These are phyloP conservation scores for Tricholoma matsutake DNA, from an alignment of 768 basidiomycete species.

Conservation along the genomic window DNA sequence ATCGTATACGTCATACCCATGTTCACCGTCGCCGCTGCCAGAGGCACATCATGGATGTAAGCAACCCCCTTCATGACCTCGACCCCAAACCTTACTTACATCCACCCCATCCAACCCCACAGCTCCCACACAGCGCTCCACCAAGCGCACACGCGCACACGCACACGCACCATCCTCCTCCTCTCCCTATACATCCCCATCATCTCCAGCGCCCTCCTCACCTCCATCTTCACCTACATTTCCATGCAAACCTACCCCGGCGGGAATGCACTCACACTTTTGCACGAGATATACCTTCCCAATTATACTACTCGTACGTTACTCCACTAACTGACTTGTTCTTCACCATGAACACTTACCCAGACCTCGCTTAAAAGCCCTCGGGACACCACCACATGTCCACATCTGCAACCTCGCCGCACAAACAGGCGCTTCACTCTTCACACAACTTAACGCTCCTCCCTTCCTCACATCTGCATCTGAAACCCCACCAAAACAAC, in stretches of 20 bases:
- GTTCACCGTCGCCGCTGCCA: slow-evolving; percentile 76
- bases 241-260: slow-evolving; percentile 89
- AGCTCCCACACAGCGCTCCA: neutral
- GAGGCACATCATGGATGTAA: slow-evolving; percentile 63
- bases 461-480: neutral
- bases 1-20: slow-evolving; percentile 82
- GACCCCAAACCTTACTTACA: neutral
- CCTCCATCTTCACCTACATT: slow-evolving; percentile 49
- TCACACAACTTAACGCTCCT: slow-evolving; percentile 62
- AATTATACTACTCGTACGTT: slow-evolving; percentile 17
- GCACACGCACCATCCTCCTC: neutral
- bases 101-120: no score
- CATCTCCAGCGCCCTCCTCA: slow-evolving; percentile 48
- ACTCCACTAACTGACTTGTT: neutral
- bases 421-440: slow-evolving; percentile 88
- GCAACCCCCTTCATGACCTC: slow-evolving; percentile 25
- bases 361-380: no score
- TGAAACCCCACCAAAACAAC: slow-evolving; percentile 8
- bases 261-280: slow-evolving; percentile 60
- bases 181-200: slow-evolving; percentile 33
- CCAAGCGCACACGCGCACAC: neutral
- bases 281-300: slow-evolving; percentile 53
- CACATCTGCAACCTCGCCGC: slow-evolving; percentile 85
- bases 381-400: slow-evolving; percentile 40
- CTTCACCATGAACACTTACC: neutral